Evolutionary conservation across 2,329 filamentous ascomycete genomes (phyloP).

Genomic region (Trichoderma lentiforme): DNA sequence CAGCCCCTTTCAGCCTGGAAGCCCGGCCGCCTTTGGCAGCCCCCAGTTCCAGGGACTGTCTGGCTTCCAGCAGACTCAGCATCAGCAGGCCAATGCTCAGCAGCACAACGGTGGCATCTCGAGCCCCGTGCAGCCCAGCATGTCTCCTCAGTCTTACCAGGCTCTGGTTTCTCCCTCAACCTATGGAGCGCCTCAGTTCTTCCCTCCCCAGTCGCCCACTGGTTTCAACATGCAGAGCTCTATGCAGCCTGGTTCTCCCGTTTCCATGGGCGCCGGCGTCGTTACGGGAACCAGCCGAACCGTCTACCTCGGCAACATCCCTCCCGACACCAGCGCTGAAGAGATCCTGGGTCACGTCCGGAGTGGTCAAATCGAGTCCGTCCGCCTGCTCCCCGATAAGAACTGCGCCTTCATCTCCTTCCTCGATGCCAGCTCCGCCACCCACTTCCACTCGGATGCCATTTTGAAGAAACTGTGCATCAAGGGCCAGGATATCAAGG

Average conservation of each 20-base stretch:
- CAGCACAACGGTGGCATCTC: slow-evolving; percentile 61
- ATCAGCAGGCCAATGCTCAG: slow-evolving; percentile 51
- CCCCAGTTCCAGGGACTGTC: slow-evolving; percentile 87
- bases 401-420: slow-evolving; percentile 99
- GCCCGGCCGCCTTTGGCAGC: slow-evolving; percentile 82
- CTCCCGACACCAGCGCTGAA: slow-evolving; percentile 93
- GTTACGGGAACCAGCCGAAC: slow-evolving; percentile 91
- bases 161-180: slow-evolving; percentile 81
- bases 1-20: slow-evolving; percentile 94
- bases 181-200: slow-evolving; percentile 78
- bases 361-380: slow-evolving; percentile 98
- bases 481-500: slow-evolving; percentile 98
- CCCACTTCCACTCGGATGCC: slow-evolving; percentile 98
- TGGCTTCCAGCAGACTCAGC: slow-evolving; percentile 62
- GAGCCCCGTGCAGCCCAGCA: slow-evolving; percentile 72
- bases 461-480: slow-evolving; percentile 99
- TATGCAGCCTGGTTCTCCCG: slow-evolving; percentile 67
- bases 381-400: slow-evolving; percentile 94
- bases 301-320: slow-evolving; percentile 96
- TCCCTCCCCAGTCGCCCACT: slow-evolving; percentile 84
- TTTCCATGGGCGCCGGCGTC: slow-evolving; percentile 73
- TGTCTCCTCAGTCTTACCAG: slow-evolving; percentile 82
- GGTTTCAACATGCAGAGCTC: slow-evolving; percentile 60
- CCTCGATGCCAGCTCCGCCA: slow-evolving; percentile 93
- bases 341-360: slow-evolving; percentile 95